A percentile compares a stretch with the other conserved stretches of the same genome.
phyloP scores from a whole-genome alignment of 352 stramenopile species.

The Phytophthora sp. region DNA sequence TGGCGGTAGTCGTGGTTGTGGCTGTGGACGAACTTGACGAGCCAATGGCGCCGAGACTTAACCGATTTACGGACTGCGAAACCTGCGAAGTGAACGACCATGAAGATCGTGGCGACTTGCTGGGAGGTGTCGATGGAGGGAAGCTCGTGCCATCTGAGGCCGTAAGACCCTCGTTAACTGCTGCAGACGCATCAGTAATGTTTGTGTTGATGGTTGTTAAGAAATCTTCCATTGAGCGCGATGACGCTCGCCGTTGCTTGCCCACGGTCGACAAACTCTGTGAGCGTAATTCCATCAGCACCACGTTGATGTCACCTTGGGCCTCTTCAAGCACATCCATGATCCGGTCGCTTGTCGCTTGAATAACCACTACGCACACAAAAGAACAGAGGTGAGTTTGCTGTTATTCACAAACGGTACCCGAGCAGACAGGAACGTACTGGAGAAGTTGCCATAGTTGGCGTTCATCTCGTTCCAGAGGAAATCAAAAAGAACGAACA shows the following conservation, averaged over 20 bases:
- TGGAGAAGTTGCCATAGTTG: conserved; percentile 86
- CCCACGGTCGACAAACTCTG: conserved; percentile 50
- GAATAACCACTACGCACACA: conserved; percentile 69
- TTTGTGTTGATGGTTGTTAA: conserved; percentile 67
- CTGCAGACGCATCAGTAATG: conserved; percentile 39
- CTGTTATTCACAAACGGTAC: background rate
- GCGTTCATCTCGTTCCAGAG: conserved; percentile 88
- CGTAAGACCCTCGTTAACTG: conserved; percentile 29
- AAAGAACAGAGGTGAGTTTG: conserved; percentile 3
- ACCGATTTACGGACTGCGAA: conserved; percentile 31
- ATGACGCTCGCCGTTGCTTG: conserved; percentile 56
- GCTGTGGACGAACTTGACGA: conserved; percentile 21
- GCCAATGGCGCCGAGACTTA: conserved; percentile 33
- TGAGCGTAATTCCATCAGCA: conserved; percentile 66
- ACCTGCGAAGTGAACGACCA: conserved; percentile 42
- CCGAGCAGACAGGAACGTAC: conserved; percentile 27
- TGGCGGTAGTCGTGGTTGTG: conserved; percentile 12
- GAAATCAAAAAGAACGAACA: conserved; percentile 87
- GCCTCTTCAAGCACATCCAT: conserved; percentile 76
- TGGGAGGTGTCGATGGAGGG: conserved; percentile 41
- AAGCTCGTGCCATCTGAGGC: conserved; percentile 37
- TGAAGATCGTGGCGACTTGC: conserved; percentile 37
- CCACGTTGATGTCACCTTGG: conserved; percentile 62
- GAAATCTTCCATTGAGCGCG: conserved; percentile 74
- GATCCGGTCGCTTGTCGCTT: conserved; percentile 72